Evolutionary conservation across 306 rosid genomes (phyloP).

Genomic region (Erythrophleum fordii): DNA sequence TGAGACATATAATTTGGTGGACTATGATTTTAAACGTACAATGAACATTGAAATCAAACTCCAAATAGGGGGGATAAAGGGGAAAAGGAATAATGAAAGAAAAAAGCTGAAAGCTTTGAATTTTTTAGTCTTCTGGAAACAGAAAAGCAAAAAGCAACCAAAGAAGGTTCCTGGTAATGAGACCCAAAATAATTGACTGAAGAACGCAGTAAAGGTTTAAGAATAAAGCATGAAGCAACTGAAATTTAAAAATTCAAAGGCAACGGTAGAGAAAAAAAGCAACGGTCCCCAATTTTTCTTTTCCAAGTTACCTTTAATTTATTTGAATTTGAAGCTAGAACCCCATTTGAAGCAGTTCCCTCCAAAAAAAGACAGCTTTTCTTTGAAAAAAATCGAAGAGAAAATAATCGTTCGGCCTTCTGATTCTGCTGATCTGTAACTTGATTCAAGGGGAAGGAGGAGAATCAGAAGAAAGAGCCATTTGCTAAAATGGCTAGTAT

Average conservation of each 20-base stretch:
- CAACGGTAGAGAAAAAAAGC: slow-evolving; percentile 50
- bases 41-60: slow-evolving; percentile 33
- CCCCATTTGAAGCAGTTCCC: slow-evolving; percentile 76
- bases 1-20: slow-evolving; percentile 40
- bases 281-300: slow-evolving; percentile 53
- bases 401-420: slow-evolving; percentile 4
- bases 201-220: slow-evolving; percentile 44
- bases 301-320: slow-evolving; percentile 52
- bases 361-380: slow-evolving; percentile 47
- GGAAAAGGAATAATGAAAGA: slow-evolving; percentile 28
- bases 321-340: slow-evolving; percentile 73
- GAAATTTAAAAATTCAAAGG: slow-evolving; percentile 56
- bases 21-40: slow-evolving; percentile 29
- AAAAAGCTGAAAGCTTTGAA: slow-evolving; percentile 43
- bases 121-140: slow-evolving; percentile 41
- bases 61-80: slow-evolving; percentile 17
- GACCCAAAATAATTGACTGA: slow-evolving; percentile 42
- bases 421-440: slow-evolving; percentile 19
- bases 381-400: slow-evolving; percentile 40
- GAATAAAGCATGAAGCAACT: slow-evolving; percentile 52
- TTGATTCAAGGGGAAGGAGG: slow-evolving; percentile 29
- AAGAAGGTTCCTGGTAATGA: slow-evolving; percentile 44
- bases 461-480: no score
- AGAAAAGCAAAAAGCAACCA: slow-evolving; percentile 52
- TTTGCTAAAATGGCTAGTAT: slow-evolving; percentile 42